Evolutionary conservation across 2,329 filamentous ascomycete genomes (phyloP), one percentile per base, ranked within the genome.

Genomic region (Pseudocercospora vitis): DNA sequence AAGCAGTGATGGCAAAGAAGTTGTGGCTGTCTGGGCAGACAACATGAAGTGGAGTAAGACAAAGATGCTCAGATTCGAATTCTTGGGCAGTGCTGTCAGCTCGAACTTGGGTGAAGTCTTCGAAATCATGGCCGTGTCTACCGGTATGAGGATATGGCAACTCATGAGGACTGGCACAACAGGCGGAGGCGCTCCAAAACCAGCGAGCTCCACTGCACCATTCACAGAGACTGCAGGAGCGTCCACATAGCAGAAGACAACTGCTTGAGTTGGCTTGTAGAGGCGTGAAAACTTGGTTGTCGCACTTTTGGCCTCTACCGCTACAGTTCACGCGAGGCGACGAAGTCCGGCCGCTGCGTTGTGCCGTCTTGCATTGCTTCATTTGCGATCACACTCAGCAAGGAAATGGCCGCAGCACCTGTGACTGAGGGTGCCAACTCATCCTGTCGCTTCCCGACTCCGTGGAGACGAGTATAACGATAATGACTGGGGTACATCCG

Each of bases 21-120:
- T 57, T 7, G 58, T 62, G 1, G 58, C 60, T 8, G 60, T 57
- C 3, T 62, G 55, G 55, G 59, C 57, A 12, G 56, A 58, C n/a
- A 55, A 54, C 12, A 48, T 47, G 46, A 50, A 50, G 19, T 55
- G 50, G 51, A 58, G 51, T 18, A 62, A 57, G 48, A 55, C 52
- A 35, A 57, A 61, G 28, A 23, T 56, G 12, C 55, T 58, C 11
- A 54, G 46, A 31, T 59, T 60, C 33, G 50, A 51, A 9, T 60
- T 62, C 21, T 24, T 52, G 14, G 56, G 58, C 0, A 57, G 53
- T 24, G 60, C 53, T 9, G 46, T 44, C 3, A 50, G 29, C 3
- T 56, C 55, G 3, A 51, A 47, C 9, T 21, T 62, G 39, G 59
- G 57, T 3, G 53, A 60, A 24, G 29, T 46, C 9, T 59, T 57